Percentiles rank a stretch among this genome's conserved stretches.
Evolutionary conservation across 2,329 filamentous ascomycete species (phyloP).

Genomic region (Leptoxyphium fumago): DNA sequence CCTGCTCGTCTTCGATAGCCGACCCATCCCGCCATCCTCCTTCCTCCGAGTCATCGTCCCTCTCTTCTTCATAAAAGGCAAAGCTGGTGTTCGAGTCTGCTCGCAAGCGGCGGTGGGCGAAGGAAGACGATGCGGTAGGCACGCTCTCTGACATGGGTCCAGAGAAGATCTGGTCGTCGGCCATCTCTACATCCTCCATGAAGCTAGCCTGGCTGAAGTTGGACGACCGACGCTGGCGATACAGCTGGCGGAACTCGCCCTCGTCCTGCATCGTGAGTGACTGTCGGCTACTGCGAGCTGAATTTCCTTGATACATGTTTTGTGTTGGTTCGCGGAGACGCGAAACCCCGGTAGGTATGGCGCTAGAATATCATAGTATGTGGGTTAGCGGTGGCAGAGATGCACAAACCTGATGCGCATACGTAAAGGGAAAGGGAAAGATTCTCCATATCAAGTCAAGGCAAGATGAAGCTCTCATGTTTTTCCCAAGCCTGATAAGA

Average conservation of each 20-base stretch:
- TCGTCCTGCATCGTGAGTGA: background rate
- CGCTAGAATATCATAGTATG: no score
- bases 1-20: conserved; percentile 31
- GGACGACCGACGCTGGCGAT: conserved; percentile 2
- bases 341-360: background rate
- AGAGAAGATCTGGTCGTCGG: conserved; percentile 85
- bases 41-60: conserved; percentile 33
- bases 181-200: conserved; percentile 96
- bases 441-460: no score
- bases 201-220: conserved; percentile 46
- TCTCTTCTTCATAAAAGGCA: conserved; percentile 65
- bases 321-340: background rate
- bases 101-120: conserved; percentile 66
- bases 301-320: background rate
- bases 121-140: conserved; percentile 86
- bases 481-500: no score
- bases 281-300: background rate
- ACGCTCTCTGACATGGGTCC: conserved; percentile 90
- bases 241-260: background rate
- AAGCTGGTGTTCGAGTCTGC: conserved; percentile 81
- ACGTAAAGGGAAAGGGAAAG: no score
- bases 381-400: no score
- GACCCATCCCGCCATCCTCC: conserved; percentile 38
- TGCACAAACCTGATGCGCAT: no score
- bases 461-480: no score